phyloP scores from a whole-genome alignment of 2,329 filamentous ascomycete genomes.

The Diaporthe helianthi region DNA sequence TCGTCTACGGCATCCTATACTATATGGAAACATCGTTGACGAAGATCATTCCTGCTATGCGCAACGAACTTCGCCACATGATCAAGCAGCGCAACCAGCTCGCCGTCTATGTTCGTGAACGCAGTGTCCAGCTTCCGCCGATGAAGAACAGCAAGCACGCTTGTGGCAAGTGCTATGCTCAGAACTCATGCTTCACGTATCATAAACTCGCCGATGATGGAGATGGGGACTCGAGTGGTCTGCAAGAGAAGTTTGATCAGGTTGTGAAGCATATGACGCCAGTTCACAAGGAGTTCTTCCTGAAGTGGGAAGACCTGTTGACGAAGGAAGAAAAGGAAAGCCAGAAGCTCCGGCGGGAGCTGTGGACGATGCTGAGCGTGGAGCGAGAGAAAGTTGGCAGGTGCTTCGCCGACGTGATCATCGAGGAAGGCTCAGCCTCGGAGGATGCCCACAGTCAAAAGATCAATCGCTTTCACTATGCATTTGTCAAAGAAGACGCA shows the following conservation, averaged over 20 bases:
- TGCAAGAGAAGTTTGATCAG: slow-evolving; percentile 83
- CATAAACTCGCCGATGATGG: slow-evolving; percentile 90
- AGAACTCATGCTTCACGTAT: slow-evolving; percentile 89
- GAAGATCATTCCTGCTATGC: slow-evolving; percentile 82
- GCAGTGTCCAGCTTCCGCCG: slow-evolving; percentile 78
- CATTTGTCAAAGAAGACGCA: slow-evolving; percentile 74
- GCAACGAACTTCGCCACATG: slow-evolving; percentile 92
- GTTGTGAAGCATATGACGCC: slow-evolving; percentile 79
- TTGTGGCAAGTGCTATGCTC: slow-evolving; percentile 89
- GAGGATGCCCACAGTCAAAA: slow-evolving; percentile 76
- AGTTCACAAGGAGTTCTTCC: slow-evolving; percentile 81
- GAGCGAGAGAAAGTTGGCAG: slow-evolving; percentile 88
- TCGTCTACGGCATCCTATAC: slow-evolving; percentile 89
- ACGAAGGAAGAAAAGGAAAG: slow-evolving; percentile 94
- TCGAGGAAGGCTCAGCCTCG: slow-evolving; percentile 77
- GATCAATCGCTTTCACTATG: slow-evolving; percentile 92
- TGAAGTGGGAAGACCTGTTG: slow-evolving; percentile 91
- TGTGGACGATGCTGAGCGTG: slow-evolving; percentile 94
- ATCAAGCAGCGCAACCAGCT: slow-evolving; percentile 94
- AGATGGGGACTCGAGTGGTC: slow-evolving; percentile 78
- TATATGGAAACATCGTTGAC: slow-evolving; percentile 93
- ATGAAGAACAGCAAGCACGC: slow-evolving; percentile 85
- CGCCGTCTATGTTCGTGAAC: slow-evolving; percentile 82
- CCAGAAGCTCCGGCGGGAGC: slow-evolving; percentile 83
- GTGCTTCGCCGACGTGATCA: slow-evolving; percentile 87